Conservation (phyloP, 1,284 basidiomycete species). For the Boletus mariae region DNA sequence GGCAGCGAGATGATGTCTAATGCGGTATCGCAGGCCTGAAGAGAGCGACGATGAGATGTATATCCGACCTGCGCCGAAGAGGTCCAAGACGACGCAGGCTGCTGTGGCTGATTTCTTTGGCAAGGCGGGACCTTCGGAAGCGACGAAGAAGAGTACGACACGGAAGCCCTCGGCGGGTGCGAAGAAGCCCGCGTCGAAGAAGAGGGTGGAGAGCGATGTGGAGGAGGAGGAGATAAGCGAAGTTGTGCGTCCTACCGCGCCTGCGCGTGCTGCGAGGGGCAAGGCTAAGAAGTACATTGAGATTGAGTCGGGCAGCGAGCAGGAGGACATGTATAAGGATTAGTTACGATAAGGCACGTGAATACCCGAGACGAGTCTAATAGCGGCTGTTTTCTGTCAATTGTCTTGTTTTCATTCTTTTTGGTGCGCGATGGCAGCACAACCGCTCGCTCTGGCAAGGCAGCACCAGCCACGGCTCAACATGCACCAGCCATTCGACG, state of each 20-base stretch:
- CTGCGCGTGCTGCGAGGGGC: constrained; percentile 37
- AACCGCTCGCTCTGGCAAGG: neutral
- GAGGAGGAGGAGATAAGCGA: constrained; percentile 25
- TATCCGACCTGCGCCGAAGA: constrained; percentile 47
- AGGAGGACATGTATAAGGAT: constrained; percentile 25
- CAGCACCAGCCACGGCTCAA: constrained; percentile 39
- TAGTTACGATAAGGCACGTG: constrained; percentile 5
- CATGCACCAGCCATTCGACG: constrained; percentile 32
- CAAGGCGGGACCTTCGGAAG: constrained; percentile 40
- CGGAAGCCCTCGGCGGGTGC: constrained; percentile 46
- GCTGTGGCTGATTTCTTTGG: constrained; percentile 59
- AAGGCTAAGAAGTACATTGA: constrained; percentile 53
- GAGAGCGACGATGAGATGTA: constrained; percentile 44
- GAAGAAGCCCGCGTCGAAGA: constrained; percentile 40
- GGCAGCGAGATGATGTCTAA: constrained; percentile 7
- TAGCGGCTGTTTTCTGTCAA: neutral
- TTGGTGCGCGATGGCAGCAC: neutral
- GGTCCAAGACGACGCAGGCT: constrained; percentile 44
- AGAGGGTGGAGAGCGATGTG: constrained; percentile 37
- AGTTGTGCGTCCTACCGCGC: constrained; percentile 18
- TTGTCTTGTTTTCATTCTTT: neutral
- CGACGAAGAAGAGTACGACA: constrained; percentile 34
- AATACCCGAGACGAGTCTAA: neutral
- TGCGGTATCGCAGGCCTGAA: constrained; percentile 25
- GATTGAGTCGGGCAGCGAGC: constrained; percentile 45